Base-by-base conservation (phyloP, 2,329 filamentous ascomycete species). In the Elsinoe arachidis region DNA sequence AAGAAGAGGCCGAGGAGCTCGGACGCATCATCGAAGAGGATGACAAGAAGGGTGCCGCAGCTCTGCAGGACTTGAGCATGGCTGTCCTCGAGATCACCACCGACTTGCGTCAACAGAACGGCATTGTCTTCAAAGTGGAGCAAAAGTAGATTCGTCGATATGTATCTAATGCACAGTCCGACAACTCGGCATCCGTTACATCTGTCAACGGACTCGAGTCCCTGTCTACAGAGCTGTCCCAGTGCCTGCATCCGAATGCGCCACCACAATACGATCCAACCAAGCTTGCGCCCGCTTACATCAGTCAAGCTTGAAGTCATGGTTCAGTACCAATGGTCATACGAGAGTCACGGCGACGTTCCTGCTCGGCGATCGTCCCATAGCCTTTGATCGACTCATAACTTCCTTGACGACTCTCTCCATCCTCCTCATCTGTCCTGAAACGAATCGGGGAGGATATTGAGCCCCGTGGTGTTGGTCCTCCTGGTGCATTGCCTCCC, bases 1-100 rank as follows among this genome's bases (percentile, higher is more conserved):
- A 72, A 60, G 75, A 76, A 61, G 76, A 78, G 66, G 75, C 75
- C 34, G 65, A 63, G 30, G 74, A 76, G 62, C 74, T 74, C 65
- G 76, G 73, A 54, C 65, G 73, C 55, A 73, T 76, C 30, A 69
- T 78, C 35, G 62, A 69, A 11, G 64, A 70, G 56, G 64, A 63
- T 59, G 76, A 78, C 63, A 61, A 52, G 30, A 64, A 66, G 56
- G 73, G 69, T 12, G 64, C 70, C 43, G 65, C 59, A 49, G 68
- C 67, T 64, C 66, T 75, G 64, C 73, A 76, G 65, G 59, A 63
- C 59, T 66, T 76, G 55, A 75, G 72, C 54, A 66, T 65, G 63
- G 71, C 68, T 54, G 73, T 77, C 0, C 58, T 77, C 46, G 66
- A 63, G 57, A 69, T 78, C 10, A 72, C 74, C 56, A 68, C 73